A percentile compares a stretch with the other conserved stretches of the same genome.
Conservation (phyloP, 2,329 filamentous ascomycete genomes). For the Alternaria novae-zelandiae region DNA sequence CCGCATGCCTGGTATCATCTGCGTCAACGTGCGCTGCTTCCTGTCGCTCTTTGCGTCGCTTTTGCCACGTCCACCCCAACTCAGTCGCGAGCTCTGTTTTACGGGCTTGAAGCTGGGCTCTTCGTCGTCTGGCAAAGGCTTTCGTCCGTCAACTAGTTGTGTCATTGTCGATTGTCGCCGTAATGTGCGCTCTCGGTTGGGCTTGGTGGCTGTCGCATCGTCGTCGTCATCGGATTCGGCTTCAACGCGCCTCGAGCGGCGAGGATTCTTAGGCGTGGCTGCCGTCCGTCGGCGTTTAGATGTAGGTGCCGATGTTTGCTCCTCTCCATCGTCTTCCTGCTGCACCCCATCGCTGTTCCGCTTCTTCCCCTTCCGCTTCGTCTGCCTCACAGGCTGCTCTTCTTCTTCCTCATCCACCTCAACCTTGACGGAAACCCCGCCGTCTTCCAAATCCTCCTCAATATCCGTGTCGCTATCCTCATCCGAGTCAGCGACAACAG, state of each 20-base stretch:
- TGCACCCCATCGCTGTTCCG: conserved; percentile 16
- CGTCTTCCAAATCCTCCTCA: conserved; percentile 9
- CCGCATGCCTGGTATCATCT: conserved; percentile 41
- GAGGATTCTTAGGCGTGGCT: conserved; percentile 1
- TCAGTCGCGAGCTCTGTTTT: conserved; percentile 25
- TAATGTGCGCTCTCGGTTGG: conserved; percentile 12
- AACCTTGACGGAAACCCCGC: not conserved
- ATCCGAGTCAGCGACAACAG: conserved; percentile 20
- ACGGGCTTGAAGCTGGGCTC: conserved; percentile 35
- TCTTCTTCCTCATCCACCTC: not conserved
- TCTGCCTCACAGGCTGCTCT: not conserved
- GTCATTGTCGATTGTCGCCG: conserved; percentile 47
- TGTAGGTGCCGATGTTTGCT: conserved; percentile 2
- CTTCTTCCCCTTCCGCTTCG: conserved; percentile 22
- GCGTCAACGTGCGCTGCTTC: conserved; percentile 43
- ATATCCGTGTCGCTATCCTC: conserved; percentile 14
- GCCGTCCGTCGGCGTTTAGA: conserved; percentile 30
- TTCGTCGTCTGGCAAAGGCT: conserved; percentile 20
- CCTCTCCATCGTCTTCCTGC: conserved; percentile 7
- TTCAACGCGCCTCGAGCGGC: conserved; percentile 2
- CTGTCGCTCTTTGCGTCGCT: conserved; percentile 18
- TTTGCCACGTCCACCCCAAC: conserved; percentile 25
- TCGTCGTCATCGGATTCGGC: conserved; percentile 8
- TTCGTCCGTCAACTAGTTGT: conserved; percentile 37
- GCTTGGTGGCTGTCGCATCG: not conserved